Conservation (phyloP, 306 rosid species). For the Casuarina equisetifolia region DNA sequence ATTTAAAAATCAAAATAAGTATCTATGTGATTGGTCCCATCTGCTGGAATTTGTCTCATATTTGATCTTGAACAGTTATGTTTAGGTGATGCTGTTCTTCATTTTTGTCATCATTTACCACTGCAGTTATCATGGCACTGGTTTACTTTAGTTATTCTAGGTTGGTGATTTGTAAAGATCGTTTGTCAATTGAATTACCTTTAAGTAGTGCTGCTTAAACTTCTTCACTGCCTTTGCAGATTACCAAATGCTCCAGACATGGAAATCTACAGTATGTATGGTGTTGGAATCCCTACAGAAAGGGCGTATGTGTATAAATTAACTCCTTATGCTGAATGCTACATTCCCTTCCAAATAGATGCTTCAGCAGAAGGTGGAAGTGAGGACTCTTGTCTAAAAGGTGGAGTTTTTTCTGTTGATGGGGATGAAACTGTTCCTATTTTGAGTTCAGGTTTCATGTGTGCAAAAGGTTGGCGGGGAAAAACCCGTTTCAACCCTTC, state of each 20-base stretch:
- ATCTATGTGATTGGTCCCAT: background rate
- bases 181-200: slow-evolving; percentile 19
- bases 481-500: slow-evolving; percentile 78
- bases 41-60: background rate
- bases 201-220: slow-evolving; percentile 10
- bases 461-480: slow-evolving; percentile 87
- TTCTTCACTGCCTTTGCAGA: slow-evolving; percentile 50
- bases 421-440: slow-evolving; percentile 93
- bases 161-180: slow-evolving; percentile 1
- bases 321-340: slow-evolving; percentile 58
- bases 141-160: background rate
- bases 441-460: slow-evolving; percentile 81
- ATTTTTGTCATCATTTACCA: background rate
- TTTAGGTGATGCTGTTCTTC: background rate
- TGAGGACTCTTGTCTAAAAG: slow-evolving; percentile 59
- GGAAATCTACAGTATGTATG: slow-evolving; percentile 86
- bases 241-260: slow-evolving; percentile 81
- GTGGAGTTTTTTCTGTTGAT: slow-evolving; percentile 61
- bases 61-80: background rate
- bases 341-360: slow-evolving; percentile 83
- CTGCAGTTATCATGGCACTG: background rate
- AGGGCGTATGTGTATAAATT: slow-evolving; percentile 76
- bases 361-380: slow-evolving; percentile 62
- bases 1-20: background rate
- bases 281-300: slow-evolving; percentile 85